Evolutionary conservation across 2,329 filamentous ascomycete genomes (phyloP), one percentile per base, ranked within the genome.

Genomic region (Xylariales sp.): DNA sequence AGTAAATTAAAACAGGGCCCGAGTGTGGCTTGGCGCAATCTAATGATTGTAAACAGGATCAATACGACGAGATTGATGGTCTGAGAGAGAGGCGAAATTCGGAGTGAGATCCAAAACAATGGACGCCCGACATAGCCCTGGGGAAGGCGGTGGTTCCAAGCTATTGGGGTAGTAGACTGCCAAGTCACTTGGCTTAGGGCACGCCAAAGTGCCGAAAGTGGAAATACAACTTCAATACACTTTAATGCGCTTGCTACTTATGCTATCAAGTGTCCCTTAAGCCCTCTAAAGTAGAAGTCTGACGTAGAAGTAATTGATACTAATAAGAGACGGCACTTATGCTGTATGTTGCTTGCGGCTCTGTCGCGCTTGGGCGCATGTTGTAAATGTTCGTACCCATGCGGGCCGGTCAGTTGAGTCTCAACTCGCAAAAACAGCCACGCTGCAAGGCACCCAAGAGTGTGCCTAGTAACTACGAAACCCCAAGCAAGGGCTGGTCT

Each of bases 31-130:
- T 1, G 16, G 16, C 49, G 5, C 12, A 12, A 4, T 4, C 28
- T 52, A 52, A 52, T 32, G 49, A 32, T 32, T 52, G 10, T 5
- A 30, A n/a, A 16, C 18, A 61, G 58, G 18, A 14, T 14, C 58
- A 52, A 41, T 45, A 52, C 46, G 49, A 61, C 18, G 48, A 16
- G 34, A 61, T 61, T 9, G 48, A 61, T 18, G 46, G 18, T 4
- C 28, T 61, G 14, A 28, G 58, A n/a, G 58, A 52, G 46, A 50
- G 58, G 23, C 32, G 36, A 49, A 58, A 28, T 18, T 16, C 12
- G 16, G 58, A 43, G 7, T 61, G 28, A 53, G 49, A 14, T 46
- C 9, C 10, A 41, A 30, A 30, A 8, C 16, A 14, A 12, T 50
- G 32, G 32, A n/a, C n/a, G 32, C n/a, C 45, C 43, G 28, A 34